Evolutionary conservation across 2,329 filamentous ascomycete species (phyloP), one percentile per base, ranked within the genome.

Genomic region (Graphilbum sp.): DNA sequence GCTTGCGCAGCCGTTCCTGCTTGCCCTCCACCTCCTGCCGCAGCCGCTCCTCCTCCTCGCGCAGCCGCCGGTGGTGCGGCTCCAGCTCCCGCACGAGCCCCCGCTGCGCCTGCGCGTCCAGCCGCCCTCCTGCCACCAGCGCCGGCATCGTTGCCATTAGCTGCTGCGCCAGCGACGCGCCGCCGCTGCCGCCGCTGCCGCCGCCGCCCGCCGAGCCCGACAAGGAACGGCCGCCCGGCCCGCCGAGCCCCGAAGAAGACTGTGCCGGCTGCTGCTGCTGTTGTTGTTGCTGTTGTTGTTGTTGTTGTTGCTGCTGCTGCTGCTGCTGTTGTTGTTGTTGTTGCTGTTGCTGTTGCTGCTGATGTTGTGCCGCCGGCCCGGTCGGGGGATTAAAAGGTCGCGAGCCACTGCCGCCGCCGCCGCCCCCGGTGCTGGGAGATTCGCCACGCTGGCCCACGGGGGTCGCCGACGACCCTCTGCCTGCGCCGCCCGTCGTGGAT

Each of bases 1-100:
- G 67, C 52, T 63, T 66, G 23, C 69, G 59, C 30, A 74, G 52
- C 43, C 63, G 63, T 32, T 74, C 71, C 47, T 74, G 64, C 49
- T 69, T 71, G 19, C 47, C 48, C 17, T 63, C 59, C 23, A 71
- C 53, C 38, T 75, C 70, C 32, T 67, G 61, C 2, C 71, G 61
- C 27, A 72, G 47, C 43, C 64, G 65, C 50, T 74, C 70, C 48
- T 74, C 71, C 34, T 75, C 71, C 30, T 73, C 69, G 41, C 60
- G 62, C 11, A 74, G 58, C 41, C 67, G 67, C 25, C 60, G 58
- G 45, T 62, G 65, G 50, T 72, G 67, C n/a, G 61, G 51, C 43
- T 72, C 67, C 15, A 72, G 53, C 32, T 75, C 70, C 11, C 64
- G 62, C 24, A 63, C 59, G 19, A 73, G 63, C 15, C 69, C 66